Conservation (phyloP, 768 basidiomycete genomes). For the Lactarius sp. region DNA sequence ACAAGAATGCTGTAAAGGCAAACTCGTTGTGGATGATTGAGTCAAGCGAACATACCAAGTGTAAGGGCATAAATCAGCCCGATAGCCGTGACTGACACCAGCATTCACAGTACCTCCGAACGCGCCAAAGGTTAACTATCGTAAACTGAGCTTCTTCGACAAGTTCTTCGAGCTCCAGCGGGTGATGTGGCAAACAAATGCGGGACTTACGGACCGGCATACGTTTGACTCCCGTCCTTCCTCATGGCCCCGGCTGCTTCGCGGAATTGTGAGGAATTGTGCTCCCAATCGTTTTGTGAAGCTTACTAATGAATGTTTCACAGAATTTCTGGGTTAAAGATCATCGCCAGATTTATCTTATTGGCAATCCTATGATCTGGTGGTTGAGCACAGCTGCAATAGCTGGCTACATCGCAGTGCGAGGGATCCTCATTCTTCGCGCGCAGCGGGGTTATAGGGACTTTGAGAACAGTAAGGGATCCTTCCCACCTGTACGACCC, state of each 20-base stretch:
- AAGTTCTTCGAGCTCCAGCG: constrained; percentile 90
- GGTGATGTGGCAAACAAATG: constrained; percentile 98
- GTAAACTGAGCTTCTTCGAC: constrained; percentile 77
- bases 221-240: constrained; percentile 91
- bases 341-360: constrained; percentile 89
- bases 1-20: constrained; percentile 86
- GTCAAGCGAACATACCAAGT: constrained; percentile 66
- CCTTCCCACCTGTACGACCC: not conserved
- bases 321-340: constrained; percentile 99
- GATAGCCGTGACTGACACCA: not conserved
- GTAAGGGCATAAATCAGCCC: constrained; percentile 43
- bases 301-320: not conserved
- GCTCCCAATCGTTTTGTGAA: not conserved
- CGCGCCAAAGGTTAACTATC: constrained; percentile 85
- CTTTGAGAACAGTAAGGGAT: constrained; percentile 78
- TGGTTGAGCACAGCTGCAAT: constrained; percentile 76
- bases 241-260: constrained; percentile 83
- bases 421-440: constrained; percentile 79
- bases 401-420: constrained; percentile 56
- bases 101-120: constrained; percentile 55
- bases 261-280: constrained; percentile 77
- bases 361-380: constrained; percentile 95
- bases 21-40: constrained; percentile 96
- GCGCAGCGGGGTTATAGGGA: constrained; percentile 89
- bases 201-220: constrained; percentile 91